Evolutionary conservation across 2,329 filamentous ascomycete genomes (phyloP), one percentile per base, ranked within the genome.

Genomic region (Davidsoniella virescens): DNA sequence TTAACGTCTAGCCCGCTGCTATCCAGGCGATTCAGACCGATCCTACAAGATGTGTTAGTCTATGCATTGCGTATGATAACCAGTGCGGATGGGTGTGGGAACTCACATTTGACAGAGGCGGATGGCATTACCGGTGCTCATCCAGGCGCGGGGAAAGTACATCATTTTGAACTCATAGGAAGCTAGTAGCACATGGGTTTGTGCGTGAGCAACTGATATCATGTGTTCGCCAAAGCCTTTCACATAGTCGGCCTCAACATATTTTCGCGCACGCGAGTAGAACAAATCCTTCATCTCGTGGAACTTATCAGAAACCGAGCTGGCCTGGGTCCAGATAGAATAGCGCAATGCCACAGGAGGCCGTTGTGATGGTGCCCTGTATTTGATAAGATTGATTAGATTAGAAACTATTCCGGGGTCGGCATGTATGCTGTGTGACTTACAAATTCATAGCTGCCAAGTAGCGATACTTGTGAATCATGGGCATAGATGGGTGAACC

Each of bases 101-200:
- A 62, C 73, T 63, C 62, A 79, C 90, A 96, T 95, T 59, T 94
- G 82, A 47, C 78, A 77, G 49, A 96, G 65, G 47, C 90, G 76
- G n/a, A 82, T 77, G 4, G 83, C 83, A 54, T 84, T 74, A 18
- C 90, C 92, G 2, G 85, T 82, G 57, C 85, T 95, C 67, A 94
- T 78, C 92, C 92, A 96, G 1, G 92, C 92, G 56, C 92, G 73
- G 1, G 92, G 90, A 58, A 96, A 96, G 63, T 87, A 93, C 85
- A 96, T 94, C 74, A 85, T 84, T 66, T 90, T 94, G 70, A 95
- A 96, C 63, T 98, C 92, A 59, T 94, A 95, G 0, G 76, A 79
- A 5, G 80, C 77, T 44, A 93, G 71, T 17, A 96, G 68, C 23
- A 80, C 70, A 73, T 93, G 93, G 1, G 85, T 78, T 63, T 98